Base-by-base conservation (phyloP, 371 early-diverging fungal genomes). In the Apophysomyces variabilis region DNA sequence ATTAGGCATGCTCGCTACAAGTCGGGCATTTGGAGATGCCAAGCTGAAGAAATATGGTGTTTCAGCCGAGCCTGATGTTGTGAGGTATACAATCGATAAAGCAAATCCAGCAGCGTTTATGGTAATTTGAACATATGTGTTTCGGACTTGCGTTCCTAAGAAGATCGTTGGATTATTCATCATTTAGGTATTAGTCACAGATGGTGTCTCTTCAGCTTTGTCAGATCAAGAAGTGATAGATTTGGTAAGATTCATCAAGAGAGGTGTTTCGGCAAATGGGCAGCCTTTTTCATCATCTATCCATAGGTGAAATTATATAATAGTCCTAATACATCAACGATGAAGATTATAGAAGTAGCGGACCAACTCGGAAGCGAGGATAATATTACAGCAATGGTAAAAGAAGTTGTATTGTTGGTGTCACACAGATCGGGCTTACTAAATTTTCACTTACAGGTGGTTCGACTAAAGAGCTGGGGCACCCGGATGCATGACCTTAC, bases 221-320 rank as follows among this genome's bases (percentile, higher is more conserved):
- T 87, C 90, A 6, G 87, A 92, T 65, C 93, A 93, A 71, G 93
- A 93, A 72, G 84, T 92, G 14, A 84, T 90, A 50, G 92, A 93
- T 65, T 77, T 85, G 70, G 92, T 89, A 74, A 79, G 85, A 12
- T 47, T 56, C 7, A 38, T 41, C 37, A 36, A 8, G 41, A 13
- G 54, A 26, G 38, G 57, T 39, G 38, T 26, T 1, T 26, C 32
- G 1, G 32, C 3, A 26, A 3, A 26, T 26, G 32, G 32, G 32
- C 32, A 26, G 32, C 32, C 32, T 26, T 26, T 26, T 26, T 26
- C 32, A 26, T 3, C 32, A 26, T 41, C 6, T 38, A 21, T 26
- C 9, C 64, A 38, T 64, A 85, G 86, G 72, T 85, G 7, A 90
- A 90, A 67, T 78, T 80, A 60, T 74, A 80, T 46, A 67, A 69